Evolutionary conservation across 805 yeast species (phyloP).

Genomic region (Starmerella floris): DNA sequence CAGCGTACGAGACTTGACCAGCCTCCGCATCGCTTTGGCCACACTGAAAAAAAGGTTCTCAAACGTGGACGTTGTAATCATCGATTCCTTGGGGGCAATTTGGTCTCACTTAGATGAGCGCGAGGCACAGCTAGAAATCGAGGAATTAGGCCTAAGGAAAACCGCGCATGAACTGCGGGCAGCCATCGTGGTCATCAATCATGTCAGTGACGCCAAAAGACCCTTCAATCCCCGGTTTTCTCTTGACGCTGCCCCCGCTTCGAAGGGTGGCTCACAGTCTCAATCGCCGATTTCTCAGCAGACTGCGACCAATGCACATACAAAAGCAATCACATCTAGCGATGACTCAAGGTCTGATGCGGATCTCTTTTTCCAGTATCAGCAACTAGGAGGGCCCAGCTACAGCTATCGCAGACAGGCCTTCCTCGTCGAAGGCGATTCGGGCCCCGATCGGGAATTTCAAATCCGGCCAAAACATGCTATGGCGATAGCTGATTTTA

Average conservation of each 20-base stretch:
- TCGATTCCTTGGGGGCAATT: slow-evolving; percentile 56
- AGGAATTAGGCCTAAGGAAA: slow-evolving; percentile 31
- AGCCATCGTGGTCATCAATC: slow-evolving; percentile 64
- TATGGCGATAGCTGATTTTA: slow-evolving; percentile 5
- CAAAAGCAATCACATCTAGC: too few relatives aligned
- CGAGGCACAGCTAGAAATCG: slow-evolving; percentile 13
- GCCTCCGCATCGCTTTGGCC: slow-evolving; percentile 7
- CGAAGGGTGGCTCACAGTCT: too few relatives aligned
- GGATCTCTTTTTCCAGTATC: too few relatives aligned
- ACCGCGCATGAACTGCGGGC: slow-evolving; percentile 38
- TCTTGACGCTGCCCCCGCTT: too few relatives aligned
- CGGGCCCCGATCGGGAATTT: background rate
- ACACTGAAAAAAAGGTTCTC: background rate
- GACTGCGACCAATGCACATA: too few relatives aligned
- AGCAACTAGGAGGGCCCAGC: background rate
- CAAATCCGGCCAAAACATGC: slow-evolving; percentile 9
- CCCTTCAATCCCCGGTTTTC: background rate
- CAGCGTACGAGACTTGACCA: background rate
- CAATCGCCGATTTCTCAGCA: too few relatives aligned
- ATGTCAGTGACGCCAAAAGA: slow-evolving; percentile 46
- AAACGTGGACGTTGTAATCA: slow-evolving; percentile 35
- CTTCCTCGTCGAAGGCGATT: slow-evolving; percentile 7
- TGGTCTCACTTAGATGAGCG: slow-evolving; percentile 22
- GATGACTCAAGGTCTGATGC: too few relatives aligned
- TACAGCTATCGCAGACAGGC: slow-evolving; percentile 3